phyloP scores from a whole-genome alignment of 2,329 filamentous ascomycete species.

The Penicillium sp. region DNA sequence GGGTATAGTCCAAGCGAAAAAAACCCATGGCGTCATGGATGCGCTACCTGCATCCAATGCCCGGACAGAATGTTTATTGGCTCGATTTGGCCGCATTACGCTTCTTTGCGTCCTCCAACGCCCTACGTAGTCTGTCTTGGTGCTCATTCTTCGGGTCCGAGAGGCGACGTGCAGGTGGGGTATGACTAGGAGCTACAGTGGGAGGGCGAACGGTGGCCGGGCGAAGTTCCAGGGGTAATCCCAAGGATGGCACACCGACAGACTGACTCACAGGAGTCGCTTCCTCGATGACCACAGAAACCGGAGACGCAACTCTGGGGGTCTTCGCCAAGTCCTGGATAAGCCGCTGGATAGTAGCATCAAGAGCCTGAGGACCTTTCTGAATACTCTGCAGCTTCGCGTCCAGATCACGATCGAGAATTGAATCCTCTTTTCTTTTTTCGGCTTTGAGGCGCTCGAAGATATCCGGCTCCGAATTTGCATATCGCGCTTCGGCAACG shows the following conservation, averaged over 20 bases:
- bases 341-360: slow-evolving; percentile 39
- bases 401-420: slow-evolving; percentile 44
- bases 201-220: slow-evolving; percentile 31
- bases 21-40: slow-evolving; percentile 22
- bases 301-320: slow-evolving; percentile 10
- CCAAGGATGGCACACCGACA: slow-evolving; percentile 18
- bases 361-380: slow-evolving; percentile 39
- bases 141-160: slow-evolving; percentile 42
- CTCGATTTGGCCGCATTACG: slow-evolving; percentile 47
- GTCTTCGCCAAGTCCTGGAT: slow-evolving; percentile 36
- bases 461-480: slow-evolving; percentile 43
- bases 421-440: slow-evolving; percentile 51
- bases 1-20: slow-evolving; percentile 9
- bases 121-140: slow-evolving; percentile 49
- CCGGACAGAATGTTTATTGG: slow-evolving; percentile 2
- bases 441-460: slow-evolving; percentile 46
- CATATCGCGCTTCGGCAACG: slow-evolving; percentile 53
- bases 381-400: slow-evolving; percentile 44
- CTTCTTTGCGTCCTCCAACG: slow-evolving; percentile 55
- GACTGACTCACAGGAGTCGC: slow-evolving; percentile 5
- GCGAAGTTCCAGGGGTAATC: slow-evolving; percentile 25
- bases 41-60: background rate
- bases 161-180: slow-evolving; percentile 1
- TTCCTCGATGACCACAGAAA: background rate
- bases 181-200: slow-evolving; percentile 15